A percentile compares a stretch with the other conserved stretches of the same genome.
Evolutionary conservation across 805 yeast genomes (phyloP).

Genomic region (Kodamaea neixiangensis): DNA sequence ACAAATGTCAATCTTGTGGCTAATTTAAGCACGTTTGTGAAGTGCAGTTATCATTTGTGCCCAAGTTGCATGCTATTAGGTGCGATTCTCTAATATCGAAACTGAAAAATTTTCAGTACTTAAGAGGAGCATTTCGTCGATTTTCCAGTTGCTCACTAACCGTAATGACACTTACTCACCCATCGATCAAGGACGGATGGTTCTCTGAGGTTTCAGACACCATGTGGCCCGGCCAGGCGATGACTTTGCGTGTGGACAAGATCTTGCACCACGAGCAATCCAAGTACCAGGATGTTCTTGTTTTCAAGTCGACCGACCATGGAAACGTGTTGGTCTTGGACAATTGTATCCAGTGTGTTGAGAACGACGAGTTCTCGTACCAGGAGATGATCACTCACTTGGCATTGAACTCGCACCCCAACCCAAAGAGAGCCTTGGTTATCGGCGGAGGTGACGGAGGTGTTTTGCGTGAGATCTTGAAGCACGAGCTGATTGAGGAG

Average conservation of each 20-base stretch:
- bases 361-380: conserved; percentile 95
- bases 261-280: conserved; percentile 83
- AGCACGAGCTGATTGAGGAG: conserved; percentile 83
- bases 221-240: conserved; percentile 99
- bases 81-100: neutral
- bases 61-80: neutral
- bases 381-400: conserved; percentile 98
- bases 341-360: conserved; percentile 94
- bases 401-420: conserved; percentile 89
- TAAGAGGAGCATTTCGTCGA: conserved; percentile 20
- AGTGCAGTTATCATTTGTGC: neutral
- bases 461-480: conserved; percentile 90
- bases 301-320: conserved; percentile 89
- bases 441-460: conserved; percentile 99
- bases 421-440: conserved; percentile 90
- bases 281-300: conserved; percentile 89
- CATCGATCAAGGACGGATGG: conserved; percentile 84
- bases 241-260: conserved; percentile 86
- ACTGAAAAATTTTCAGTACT: conserved; percentile 11
- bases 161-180: conserved; percentile 45
- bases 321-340: conserved; percentile 95
- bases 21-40: neutral
- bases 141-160: neutral
- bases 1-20: neutral
- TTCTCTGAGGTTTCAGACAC: conserved; percentile 92